Evolutionary conservation across 257 asterid species (phyloP).

Genomic region (Echites panduratus): DNA sequence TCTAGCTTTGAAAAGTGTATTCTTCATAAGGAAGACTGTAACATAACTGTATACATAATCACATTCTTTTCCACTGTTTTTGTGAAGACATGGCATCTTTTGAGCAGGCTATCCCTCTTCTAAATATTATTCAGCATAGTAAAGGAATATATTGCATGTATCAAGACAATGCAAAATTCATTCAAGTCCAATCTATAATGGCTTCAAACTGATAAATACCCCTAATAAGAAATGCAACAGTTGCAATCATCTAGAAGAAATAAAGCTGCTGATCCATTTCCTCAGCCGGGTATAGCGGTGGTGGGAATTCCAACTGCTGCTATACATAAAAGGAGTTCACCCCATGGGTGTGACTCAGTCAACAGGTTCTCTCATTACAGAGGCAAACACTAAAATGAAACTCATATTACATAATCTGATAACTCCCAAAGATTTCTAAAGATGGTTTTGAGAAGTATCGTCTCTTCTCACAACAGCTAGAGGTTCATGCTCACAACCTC

Average conservation of each 20-base stretch:
- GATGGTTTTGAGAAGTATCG: neutral
- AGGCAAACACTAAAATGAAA: neutral
- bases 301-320: neutral
- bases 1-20: neutral
- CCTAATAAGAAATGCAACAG: neutral
- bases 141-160: neutral
- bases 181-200: neutral
- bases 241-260: neutral
- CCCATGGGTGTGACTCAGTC: neutral
- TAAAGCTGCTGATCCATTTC: neutral
- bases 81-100: neutral
- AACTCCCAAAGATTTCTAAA: neutral
- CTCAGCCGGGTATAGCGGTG: neutral
- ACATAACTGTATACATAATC: no score
- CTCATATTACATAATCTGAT: neutral
- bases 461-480: neutral
- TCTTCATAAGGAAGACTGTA: neutral
- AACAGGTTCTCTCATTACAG: neutral
- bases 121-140: no score
- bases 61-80: no score
- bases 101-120: neutral
- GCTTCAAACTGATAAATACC: neutral
- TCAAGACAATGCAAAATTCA: neutral
- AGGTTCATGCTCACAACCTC: neutral
- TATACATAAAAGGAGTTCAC: neutral